These are phyloP conservation scores for Fusarium xyrophilum DNA, from an alignment of 2,329 filamentous ascomycete species.

Conservation along the genomic window DNA sequence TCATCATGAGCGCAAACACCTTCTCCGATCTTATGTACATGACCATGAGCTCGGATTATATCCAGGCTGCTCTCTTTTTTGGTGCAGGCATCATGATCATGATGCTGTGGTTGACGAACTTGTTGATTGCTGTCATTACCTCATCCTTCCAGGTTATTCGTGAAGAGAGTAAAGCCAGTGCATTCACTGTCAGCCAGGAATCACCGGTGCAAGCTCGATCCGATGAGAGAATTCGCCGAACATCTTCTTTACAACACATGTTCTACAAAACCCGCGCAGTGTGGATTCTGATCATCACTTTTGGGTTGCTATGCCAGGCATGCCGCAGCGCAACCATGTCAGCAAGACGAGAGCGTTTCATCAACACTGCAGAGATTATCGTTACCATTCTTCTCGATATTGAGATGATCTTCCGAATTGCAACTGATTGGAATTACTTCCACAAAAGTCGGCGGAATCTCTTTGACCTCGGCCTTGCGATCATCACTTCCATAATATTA, in stretches of 20 bases:
- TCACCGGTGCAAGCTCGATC: constrained; percentile 45
- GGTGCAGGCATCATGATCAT: constrained; percentile 82
- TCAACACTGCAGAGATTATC: constrained; percentile 74
- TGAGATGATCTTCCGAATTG: constrained; percentile 83
- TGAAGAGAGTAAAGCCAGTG: constrained; percentile 92
- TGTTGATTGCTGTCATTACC: constrained; percentile 95
- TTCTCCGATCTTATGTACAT: constrained; percentile 96
- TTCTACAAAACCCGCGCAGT: constrained; percentile 77
- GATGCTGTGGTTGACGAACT: constrained; percentile 94
- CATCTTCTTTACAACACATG: constrained; percentile 67
- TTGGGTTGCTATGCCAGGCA: constrained; percentile 80
- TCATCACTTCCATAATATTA: constrained; percentile 85
- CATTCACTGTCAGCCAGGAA: constrained; percentile 80
- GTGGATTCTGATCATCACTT: constrained; percentile 83
- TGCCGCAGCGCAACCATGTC: constrained; percentile 80
- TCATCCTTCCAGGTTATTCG: constrained; percentile 98
- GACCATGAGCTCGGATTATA: constrained; percentile 89
- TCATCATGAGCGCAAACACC: constrained; percentile 98
- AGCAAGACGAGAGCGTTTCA: constrained; percentile 63
- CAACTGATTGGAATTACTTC: constrained; percentile 81
- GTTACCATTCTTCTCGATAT: constrained; percentile 80
- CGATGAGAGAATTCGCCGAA: constrained; percentile 49
- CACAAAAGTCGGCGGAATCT: constrained; percentile 76
- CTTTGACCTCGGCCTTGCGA: constrained; percentile 78
- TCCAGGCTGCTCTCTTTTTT: constrained; percentile 81